These are phyloP conservation scores for Didymella sp. DNA, from an alignment of 2,329 filamentous ascomycete genomes.

Conservation along the genomic window DNA sequence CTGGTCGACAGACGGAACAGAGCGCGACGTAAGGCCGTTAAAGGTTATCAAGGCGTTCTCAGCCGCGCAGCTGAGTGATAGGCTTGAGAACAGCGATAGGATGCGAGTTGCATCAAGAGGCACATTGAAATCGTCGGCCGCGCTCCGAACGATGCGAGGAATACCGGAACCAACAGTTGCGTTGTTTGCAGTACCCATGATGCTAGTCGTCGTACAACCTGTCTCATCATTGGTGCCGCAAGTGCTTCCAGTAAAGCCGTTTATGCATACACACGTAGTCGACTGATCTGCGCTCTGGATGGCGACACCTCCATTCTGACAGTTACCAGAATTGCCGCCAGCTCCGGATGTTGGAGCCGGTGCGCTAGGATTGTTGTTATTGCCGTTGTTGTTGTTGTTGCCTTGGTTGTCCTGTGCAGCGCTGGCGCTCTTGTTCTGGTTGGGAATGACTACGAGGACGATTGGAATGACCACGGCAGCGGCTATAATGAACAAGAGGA, in stretches of 20 bases:
- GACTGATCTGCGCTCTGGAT: conserved; percentile 67
- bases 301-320: conserved; percentile 81
- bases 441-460: conserved; percentile 66
- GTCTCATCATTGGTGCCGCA: conserved; percentile 60
- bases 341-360: conserved; percentile 31
- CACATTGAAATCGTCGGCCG: conserved; percentile 74
- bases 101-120: conserved; percentile 74
- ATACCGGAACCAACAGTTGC: conserved; percentile 84
- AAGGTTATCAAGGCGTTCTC: conserved; percentile 92
- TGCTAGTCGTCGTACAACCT: conserved; percentile 62
- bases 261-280: conserved; percentile 88
- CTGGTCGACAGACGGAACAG: conserved; percentile 21
- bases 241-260: conserved; percentile 76
- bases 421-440: conserved; percentile 48
- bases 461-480: conserved; percentile 83
- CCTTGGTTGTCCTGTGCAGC: conserved; percentile 30
- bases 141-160: conserved; percentile 72
- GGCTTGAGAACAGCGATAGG: conserved; percentile 76
- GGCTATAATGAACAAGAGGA: conserved; percentile 74
- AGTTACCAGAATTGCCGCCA: conserved; percentile 58
- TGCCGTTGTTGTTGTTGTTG: conserved; percentile 23
- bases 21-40: conserved; percentile 58
- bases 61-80: conserved; percentile 78
- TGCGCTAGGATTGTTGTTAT: conserved; percentile 22
- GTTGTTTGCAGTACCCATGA: conserved; percentile 51